These are phyloP conservation scores for Eurotiales sp. DNA, from an alignment of 2,329 filamentous ascomycete species.

Conservation along the genomic window DNA sequence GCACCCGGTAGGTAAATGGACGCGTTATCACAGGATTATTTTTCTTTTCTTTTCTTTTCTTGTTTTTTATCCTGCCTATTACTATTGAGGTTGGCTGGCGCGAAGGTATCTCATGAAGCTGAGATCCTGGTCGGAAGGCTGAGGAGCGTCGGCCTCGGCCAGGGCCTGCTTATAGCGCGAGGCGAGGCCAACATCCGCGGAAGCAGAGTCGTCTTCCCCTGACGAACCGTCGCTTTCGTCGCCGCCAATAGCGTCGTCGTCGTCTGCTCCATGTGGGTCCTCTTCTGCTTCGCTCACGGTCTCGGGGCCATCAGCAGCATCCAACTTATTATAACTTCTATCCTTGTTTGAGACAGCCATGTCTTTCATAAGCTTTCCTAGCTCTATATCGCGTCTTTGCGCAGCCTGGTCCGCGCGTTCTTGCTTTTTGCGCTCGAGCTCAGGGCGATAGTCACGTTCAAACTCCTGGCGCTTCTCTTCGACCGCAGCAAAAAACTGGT, in stretches of 20 bases:
- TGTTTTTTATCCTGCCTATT: no score
- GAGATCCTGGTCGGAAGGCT: constrained; percentile 44
- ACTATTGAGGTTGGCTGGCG: constrained; percentile 27
- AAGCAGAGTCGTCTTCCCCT: constrained; percentile 58
- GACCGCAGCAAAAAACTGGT: constrained; percentile 90
- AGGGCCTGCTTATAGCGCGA: constrained; percentile 74
- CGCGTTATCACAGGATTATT: no score
- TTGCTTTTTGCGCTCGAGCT: constrained; percentile 72
- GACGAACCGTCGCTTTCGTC: constrained; percentile 51
- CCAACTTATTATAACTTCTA: constrained; percentile 25
- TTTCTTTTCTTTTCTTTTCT: no score
- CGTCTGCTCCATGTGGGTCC: constrained; percentile 46
- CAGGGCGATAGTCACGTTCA: constrained; percentile 82
- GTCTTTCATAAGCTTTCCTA: constrained; percentile 91
- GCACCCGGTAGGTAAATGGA: no score
- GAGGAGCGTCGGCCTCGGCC: constrained; percentile 49
- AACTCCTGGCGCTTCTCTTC: constrained; percentile 85
- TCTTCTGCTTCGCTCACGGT: constrained; percentile 50
- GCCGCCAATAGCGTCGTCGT: constrained; percentile 36
- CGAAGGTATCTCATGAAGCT: constrained; percentile 51
- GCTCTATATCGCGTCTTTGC: constrained; percentile 69
- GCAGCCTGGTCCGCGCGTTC: constrained; percentile 74
- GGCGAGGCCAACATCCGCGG: constrained; percentile 65
- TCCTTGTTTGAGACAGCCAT: constrained; percentile 61
- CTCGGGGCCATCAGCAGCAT: constrained; percentile 34